Evolutionary conservation across 257 asterid genomes (phyloP).

Genomic region (Jacaranda mimosifolia): DNA sequence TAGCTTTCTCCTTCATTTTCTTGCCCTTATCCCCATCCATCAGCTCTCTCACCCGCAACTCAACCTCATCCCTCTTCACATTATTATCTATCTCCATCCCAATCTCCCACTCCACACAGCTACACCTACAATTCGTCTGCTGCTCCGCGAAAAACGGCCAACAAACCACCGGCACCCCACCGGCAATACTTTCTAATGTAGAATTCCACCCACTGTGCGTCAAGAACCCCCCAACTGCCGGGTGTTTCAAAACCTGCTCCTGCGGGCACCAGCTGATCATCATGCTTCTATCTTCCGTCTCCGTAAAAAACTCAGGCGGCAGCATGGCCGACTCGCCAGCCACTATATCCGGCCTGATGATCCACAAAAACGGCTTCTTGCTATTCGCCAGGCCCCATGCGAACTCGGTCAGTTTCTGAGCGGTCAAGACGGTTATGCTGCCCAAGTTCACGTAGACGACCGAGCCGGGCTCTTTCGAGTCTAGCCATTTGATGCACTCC

Average conservation of each 20-base stretch:
- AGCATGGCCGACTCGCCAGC: slow-evolving; percentile 52
- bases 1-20: slow-evolving; percentile 51
- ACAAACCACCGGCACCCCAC: slow-evolving; percentile 61
- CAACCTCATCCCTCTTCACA: slow-evolving; percentile 64
- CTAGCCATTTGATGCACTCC: no score
- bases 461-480: no score
- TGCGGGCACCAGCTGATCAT: slow-evolving; percentile 63
- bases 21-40: slow-evolving; percentile 66
- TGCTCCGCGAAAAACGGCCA: slow-evolving; percentile 72
- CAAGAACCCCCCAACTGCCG: slow-evolving; percentile 60
- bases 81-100: slow-evolving; percentile 61
- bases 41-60: slow-evolving; percentile 49
- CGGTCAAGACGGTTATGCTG: no score
- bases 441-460: slow-evolving; percentile 65
- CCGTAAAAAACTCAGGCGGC: slow-evolving; percentile 51
- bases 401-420: slow-evolving; percentile 52
- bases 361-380: slow-evolving; percentile 50
- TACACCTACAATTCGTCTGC: slow-evolving; percentile 57
- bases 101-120: slow-evolving; percentile 54
- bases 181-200: slow-evolving; percentile 48
- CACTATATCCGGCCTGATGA: no score
- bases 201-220: slow-evolving; percentile 73
- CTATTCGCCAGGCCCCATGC: slow-evolving; percentile 68
- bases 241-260: slow-evolving; percentile 57
- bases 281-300: slow-evolving; percentile 55